phyloP scores from a whole-genome alignment of 495 filamentous ascomycete species.

The Xylona heveae region DNA sequence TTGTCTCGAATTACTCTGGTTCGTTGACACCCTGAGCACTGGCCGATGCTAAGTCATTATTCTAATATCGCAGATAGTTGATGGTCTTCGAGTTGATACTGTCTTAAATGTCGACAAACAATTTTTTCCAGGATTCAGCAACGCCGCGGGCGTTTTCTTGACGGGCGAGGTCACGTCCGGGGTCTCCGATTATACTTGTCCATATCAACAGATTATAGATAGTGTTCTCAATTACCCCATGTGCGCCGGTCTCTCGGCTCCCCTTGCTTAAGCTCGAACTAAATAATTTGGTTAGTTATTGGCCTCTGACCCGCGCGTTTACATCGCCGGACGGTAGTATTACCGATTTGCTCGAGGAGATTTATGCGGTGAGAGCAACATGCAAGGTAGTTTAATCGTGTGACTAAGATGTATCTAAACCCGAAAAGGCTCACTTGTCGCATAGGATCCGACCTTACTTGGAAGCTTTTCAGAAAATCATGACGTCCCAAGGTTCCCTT shows the following conservation, averaged over 20 bases:
- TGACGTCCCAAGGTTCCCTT: slow-evolving; percentile 47
- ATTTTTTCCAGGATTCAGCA: slow-evolving; percentile 44
- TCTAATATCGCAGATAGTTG: slow-evolving; percentile 20
- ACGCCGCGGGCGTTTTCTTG: slow-evolving; percentile 47
- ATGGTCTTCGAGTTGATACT: slow-evolving; percentile 61
- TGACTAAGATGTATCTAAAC: too few species aligned
- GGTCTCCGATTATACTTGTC: slow-evolving; percentile 34
- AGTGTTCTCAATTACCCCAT: slow-evolving; percentile 52
- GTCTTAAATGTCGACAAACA: slow-evolving; percentile 47
- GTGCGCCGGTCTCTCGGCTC: slow-evolving; percentile 14
- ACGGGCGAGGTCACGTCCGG: slow-evolving; percentile 50
- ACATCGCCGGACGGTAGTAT: slow-evolving; percentile 34
- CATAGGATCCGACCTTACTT: slow-evolving; percentile 37
- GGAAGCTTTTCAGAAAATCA: slow-evolving; percentile 70
- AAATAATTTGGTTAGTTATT: slow-evolving; percentile 20
- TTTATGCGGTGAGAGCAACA: slow-evolving; percentile 27
- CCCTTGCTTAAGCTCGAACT: background rate
- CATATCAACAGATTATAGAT: slow-evolving; percentile 40
- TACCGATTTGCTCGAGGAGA: slow-evolving; percentile 33
- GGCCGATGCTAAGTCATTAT: background rate
- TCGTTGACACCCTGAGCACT: too few species aligned
- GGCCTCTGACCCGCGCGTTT: slow-evolving; percentile 39
- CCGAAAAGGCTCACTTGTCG: too few species aligned
- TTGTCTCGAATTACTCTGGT: slow-evolving; percentile 45
- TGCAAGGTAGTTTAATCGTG: slow-evolving; percentile 23